A percentile compares a stretch with the other conserved stretches of the same genome.
phyloP scores from a whole-genome alignment of 75 land plant species.

The Picea glauca region DNA sequence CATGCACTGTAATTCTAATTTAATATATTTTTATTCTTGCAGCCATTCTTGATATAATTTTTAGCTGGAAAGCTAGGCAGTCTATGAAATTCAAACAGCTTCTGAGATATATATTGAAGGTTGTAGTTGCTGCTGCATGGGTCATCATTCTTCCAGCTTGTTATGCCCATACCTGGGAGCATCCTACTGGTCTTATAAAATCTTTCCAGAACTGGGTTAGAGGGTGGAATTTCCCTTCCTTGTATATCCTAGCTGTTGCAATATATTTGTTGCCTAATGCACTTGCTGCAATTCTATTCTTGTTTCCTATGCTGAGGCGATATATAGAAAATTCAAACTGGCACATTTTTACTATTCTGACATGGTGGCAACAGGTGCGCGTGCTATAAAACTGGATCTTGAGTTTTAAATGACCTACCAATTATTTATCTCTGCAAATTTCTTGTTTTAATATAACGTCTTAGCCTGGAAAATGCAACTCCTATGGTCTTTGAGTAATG shows the following conservation, averaged over 20 bases:
- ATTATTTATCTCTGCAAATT: too few species aligned
- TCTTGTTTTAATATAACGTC: too few species aligned
- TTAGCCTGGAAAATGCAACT: too few species aligned
- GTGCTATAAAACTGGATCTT: background rate
- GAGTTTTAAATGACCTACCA: background rate
- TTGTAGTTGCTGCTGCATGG: constrained; percentile 68
- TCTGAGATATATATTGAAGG: constrained; percentile 48
- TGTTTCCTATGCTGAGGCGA: constrained; percentile 76
- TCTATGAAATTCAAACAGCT: constrained; percentile 51
- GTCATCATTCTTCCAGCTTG: constrained; percentile 60
- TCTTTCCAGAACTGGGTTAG: constrained; percentile 41
- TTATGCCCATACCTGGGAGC: constrained; percentile 52
- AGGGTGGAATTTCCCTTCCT: constrained; percentile 37
- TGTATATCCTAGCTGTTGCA: constrained; percentile 71
- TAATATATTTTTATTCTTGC: constrained; percentile 17
- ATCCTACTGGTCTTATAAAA: constrained; percentile 47
- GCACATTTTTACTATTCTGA: constrained; percentile 52
- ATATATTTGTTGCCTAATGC: constrained; percentile 88
- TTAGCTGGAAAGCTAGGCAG: constrained; percentile 79
- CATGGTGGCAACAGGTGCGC: constrained; percentile 99
- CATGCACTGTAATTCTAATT: background rate
- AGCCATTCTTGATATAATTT: constrained; percentile 78
- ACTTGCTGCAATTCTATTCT: constrained; percentile 61
- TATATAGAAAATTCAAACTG: constrained; percentile 74
- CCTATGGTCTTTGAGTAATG: too few species aligned